phyloP scores from a whole-genome alignment of 140 eudicot species.

The Senecio squalidus region DNA sequence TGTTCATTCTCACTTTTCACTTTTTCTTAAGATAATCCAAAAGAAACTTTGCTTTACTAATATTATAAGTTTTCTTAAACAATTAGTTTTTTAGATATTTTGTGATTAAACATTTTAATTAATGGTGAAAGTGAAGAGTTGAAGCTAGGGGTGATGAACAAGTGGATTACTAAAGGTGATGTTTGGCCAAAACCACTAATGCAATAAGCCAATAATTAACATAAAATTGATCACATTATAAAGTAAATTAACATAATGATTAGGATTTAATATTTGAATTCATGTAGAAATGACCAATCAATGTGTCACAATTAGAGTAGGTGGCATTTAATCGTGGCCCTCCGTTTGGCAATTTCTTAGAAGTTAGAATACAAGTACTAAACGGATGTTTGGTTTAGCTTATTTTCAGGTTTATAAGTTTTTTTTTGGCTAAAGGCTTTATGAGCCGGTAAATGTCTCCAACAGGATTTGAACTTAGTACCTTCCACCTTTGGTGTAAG shows the following conservation, averaged over 20 bases:
- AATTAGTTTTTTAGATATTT: neutral
- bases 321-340: slow-evolving; percentile 22
- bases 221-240: slow-evolving; percentile 14
- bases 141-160: slow-evolving; percentile 25
- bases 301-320: slow-evolving; percentile 17
- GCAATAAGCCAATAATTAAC: neutral
- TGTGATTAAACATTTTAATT: neutral
- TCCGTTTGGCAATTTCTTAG: slow-evolving; percentile 9
- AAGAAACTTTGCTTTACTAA: too few relatives aligned
- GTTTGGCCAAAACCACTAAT: slow-evolving; percentile 25
- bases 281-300: slow-evolving; percentile 12
- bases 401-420: neutral
- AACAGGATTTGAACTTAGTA: too few relatives aligned
- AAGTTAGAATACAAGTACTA: neutral
- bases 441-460: too few relatives aligned
- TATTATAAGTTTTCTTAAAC: too few relatives aligned
- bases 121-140: neutral
- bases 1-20: too few relatives aligned
- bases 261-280: neutral
- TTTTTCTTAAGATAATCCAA: too few relatives aligned
- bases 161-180: slow-evolving; percentile 16
- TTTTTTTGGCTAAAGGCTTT: too few relatives aligned
- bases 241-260: neutral
- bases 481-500: too few relatives aligned
- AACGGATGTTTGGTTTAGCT: too few relatives aligned